Conservation (phyloP, 768 basidiomycete species). For the Lentinula lateritia region DNA sequence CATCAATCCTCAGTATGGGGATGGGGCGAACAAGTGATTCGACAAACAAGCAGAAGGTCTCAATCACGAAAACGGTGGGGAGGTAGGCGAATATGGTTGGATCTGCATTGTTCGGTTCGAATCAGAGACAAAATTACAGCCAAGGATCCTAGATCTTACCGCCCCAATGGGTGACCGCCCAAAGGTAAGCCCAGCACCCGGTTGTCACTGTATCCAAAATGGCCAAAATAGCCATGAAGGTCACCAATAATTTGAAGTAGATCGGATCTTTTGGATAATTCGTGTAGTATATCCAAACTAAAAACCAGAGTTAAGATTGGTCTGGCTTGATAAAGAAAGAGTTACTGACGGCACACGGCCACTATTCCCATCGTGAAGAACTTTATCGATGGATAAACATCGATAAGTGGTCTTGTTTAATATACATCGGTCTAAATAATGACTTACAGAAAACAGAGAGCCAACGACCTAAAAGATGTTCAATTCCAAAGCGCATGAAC, state of each 20-base stretch:
- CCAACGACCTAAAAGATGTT: not conserved
- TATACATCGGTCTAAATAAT: not conserved
- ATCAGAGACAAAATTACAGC: not conserved
- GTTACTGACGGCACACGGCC: not conserved
- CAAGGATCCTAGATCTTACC: not conserved
- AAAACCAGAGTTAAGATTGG: not conserved
- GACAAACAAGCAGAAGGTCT: constrained; percentile 3
- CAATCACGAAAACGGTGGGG: not conserved
- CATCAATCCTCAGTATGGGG: not conserved
- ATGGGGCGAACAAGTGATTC: not conserved
- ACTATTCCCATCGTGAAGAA: constrained; percentile 6
- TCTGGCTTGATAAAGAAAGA: not conserved
- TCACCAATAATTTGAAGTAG: not conserved
- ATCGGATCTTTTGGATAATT: constrained; percentile 5
- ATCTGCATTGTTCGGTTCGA: not conserved
- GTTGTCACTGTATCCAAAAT: constrained; percentile 1
- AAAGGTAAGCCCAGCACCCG: constrained; percentile 2
- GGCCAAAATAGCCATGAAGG: not conserved
- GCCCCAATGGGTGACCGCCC: not conserved
- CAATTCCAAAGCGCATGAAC: not conserved
- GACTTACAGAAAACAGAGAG: constrained; percentile 2
- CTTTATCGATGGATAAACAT: not conserved
- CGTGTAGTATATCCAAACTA: constrained; percentile 3
- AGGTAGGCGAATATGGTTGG: not conserved
- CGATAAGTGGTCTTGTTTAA: not conserved